phyloP scores from a whole-genome alignment of 2,329 filamentous ascomycete species.

The Aureobasidium sp. region DNA sequence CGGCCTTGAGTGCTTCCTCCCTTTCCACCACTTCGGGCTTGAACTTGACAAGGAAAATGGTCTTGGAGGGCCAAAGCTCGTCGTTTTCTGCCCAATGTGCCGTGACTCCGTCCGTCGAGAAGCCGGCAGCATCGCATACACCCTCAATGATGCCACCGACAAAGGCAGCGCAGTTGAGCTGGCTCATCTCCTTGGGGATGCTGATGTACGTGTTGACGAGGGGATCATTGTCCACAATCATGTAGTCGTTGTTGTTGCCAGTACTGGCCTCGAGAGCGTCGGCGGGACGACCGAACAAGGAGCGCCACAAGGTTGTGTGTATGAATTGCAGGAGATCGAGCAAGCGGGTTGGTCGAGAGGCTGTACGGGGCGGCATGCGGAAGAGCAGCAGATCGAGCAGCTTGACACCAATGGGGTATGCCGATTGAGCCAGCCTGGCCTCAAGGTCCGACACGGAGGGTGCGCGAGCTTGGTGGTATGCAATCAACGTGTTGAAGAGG shows the following conservation, averaged over 20 bases:
- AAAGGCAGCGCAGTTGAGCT: slow-evolving; percentile 92
- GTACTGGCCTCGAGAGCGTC: slow-evolving; percentile 88
- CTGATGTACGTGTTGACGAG: slow-evolving; percentile 90
- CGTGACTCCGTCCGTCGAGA: slow-evolving; percentile 72
- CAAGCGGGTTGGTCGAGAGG: slow-evolving; percentile 71
- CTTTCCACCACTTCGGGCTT: slow-evolving; percentile 83
- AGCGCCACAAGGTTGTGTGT: slow-evolving; percentile 82
- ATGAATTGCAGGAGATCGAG: slow-evolving; percentile 91
- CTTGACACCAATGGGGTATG: slow-evolving; percentile 87
- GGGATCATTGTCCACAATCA: slow-evolving; percentile 98
- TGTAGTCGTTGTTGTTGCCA: slow-evolving; percentile 86
- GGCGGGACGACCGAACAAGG: slow-evolving; percentile 83
- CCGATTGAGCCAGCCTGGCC: slow-evolving; percentile 36
- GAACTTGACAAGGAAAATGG: slow-evolving; percentile 92
- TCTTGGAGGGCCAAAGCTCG: slow-evolving; percentile 86
- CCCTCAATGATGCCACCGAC: slow-evolving; percentile 94
- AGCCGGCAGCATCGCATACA: slow-evolving; percentile 85
- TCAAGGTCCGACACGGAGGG: slow-evolving; percentile 91
- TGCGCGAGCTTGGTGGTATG: slow-evolving; percentile 82
- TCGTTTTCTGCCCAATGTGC: slow-evolving; percentile 63
- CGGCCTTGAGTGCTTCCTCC: slow-evolving; percentile 49
- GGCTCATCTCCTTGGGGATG: slow-evolving; percentile 89
- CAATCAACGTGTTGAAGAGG: slow-evolving; percentile 92
- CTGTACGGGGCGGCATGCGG: slow-evolving; percentile 60
- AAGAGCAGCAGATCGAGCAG: slow-evolving; percentile 92